Conservation (phyloP, 441 rosid species). For the Populus hybrid region DNA sequence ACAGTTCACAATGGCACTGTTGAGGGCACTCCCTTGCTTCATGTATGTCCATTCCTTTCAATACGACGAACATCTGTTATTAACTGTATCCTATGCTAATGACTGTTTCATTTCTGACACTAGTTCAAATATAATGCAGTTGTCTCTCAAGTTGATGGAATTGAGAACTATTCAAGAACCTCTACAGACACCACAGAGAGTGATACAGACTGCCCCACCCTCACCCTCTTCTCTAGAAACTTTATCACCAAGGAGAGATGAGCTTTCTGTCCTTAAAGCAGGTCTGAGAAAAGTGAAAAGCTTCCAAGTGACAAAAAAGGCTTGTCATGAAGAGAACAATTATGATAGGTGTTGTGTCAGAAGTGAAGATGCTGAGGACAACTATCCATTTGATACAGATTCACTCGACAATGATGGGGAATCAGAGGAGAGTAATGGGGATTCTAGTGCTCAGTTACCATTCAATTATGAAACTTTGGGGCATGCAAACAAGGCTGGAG, state of each 20-base stretch:
- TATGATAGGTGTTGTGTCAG: conserved; percentile 40
- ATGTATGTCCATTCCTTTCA: conserved; percentile 36
- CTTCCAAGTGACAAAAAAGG: conserved; percentile 49
- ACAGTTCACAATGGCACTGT: conserved; percentile 22
- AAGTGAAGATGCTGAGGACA: conserved; percentile 39
- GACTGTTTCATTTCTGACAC: not conserved
- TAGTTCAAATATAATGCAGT: too few relatives aligned
- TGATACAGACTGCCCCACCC: conserved; percentile 31
- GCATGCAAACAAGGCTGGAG: conserved; percentile 52
- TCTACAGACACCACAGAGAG: conserved; percentile 28
- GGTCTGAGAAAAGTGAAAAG: conserved; percentile 64
- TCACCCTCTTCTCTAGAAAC: conserved; percentile 35
- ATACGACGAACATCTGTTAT: not conserved
- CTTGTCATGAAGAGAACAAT: conserved; percentile 41
- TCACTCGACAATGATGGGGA: conserved; percentile 50
- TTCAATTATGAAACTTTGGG: conserved; percentile 68
- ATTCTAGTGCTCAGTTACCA: conserved; percentile 35
- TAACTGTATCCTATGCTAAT: too few relatives aligned
- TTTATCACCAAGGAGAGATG: conserved; percentile 38
- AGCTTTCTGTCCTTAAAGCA: conserved; percentile 62
- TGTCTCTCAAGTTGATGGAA: conserved; percentile 35
- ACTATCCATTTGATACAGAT: conserved; percentile 41
- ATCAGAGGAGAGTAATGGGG: conserved; percentile 39
- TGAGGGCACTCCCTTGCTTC: conserved; percentile 32
- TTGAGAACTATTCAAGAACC: conserved; percentile 38